These are phyloP conservation scores for Asterophora parasitica DNA, from an alignment of 768 basidiomycete genomes.

Conservation along the genomic window DNA sequence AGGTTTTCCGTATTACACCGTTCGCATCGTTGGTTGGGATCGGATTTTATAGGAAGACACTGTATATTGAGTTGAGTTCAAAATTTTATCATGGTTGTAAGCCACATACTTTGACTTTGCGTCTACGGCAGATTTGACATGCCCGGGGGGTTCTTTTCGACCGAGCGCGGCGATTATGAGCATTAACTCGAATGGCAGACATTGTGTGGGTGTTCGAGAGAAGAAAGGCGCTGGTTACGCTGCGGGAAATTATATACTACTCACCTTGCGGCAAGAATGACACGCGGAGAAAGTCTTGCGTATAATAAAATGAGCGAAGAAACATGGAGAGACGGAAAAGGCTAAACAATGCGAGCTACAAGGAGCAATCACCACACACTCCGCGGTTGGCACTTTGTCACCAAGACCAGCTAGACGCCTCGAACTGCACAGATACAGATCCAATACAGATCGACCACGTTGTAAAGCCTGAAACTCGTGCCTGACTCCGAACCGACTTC, in stretches of 20 bases:
- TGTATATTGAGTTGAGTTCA: slow-evolving; percentile 7
- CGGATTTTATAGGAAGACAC: slow-evolving; percentile 24
- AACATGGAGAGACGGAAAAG: background rate
- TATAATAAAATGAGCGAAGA: background rate
- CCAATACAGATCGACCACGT: background rate
- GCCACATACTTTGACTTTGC: slow-evolving; percentile 48
- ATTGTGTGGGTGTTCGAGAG: background rate
- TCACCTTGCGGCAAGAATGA: slow-evolving; percentile 4
- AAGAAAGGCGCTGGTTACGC: background rate
- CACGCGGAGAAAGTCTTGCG: slow-evolving; percentile 4
- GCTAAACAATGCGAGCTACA: background rate
- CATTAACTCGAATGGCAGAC: background rate
- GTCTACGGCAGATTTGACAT: slow-evolving; percentile 47
- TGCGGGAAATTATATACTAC: background rate
- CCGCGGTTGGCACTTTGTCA: no score
- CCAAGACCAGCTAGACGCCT: no score
- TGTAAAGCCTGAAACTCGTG: no score
- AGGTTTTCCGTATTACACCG: slow-evolving; percentile 34
- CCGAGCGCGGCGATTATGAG: slow-evolving; percentile 6
- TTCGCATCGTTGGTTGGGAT: slow-evolving; percentile 29
- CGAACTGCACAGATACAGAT: no score
- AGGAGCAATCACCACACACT: background rate
- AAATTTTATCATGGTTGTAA: background rate
- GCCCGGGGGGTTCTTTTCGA: slow-evolving; percentile 45
- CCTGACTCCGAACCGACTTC: no score